Base-by-base conservation (phyloP, 129 eudicot species). In the Artemisia argyi region DNA sequence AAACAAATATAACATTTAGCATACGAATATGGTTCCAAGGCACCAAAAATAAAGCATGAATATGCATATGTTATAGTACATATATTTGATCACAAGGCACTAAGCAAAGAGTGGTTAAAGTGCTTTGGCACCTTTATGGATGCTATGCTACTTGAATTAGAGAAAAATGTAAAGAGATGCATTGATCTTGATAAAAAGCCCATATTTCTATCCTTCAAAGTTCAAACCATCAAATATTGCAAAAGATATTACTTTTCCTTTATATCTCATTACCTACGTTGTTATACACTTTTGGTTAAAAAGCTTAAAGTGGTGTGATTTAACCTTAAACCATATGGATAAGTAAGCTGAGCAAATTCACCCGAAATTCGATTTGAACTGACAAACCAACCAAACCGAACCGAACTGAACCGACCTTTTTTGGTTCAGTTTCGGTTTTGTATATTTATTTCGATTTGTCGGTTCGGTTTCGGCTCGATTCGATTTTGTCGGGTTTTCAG, bases 161-260 rank as follows among this genome's bases (percentile, higher is more conserved):
- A 12, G 3, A 70, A 70, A 35, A 55, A 70, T 70, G 26, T 32
- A 70, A 54, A 70, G 42, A 70, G 74, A 18, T 13, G 30, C 35
- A 70, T 35, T 55, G 54, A 55, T 70, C 42, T 70, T 70, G 65
- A 39, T 57, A 55, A 55, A 70, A 70, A 70, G 74, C 53, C 19
- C 30, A 12, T 50, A 68, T 68, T 22, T 51, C 44, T 35, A 35
- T 7, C 73, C 61, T 50, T 49, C 73, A 13, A 68, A 24, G 22
- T 47, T 22, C 24, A 13, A 59, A 49, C 11, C 71, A 32, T 32
- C 73, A 52, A 52, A 17, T 53, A 30, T 16, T 32, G 28, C 52
- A 35, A 60, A 69, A 28, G 51, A 53, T 0, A n/a, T 11, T 52
- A 28, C 74, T 69, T 70, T 70, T 16, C 54, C 62, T 56, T 56